Base-by-base conservation (phyloP, 1,284 basidiomycete genomes). In the Puccinia hordei region DNA sequence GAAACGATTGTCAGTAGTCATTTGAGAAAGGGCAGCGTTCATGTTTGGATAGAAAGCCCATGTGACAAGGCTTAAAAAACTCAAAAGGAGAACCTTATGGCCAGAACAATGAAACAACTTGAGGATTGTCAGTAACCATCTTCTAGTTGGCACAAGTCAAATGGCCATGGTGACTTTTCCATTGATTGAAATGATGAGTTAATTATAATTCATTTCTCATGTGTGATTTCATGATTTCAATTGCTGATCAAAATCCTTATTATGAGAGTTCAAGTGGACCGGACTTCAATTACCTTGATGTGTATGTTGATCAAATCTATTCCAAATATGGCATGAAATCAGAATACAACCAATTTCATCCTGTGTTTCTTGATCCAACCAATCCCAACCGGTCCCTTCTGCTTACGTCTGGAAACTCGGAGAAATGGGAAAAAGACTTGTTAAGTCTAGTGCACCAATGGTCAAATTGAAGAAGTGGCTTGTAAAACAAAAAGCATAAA, bases 321-420 rank as follows among this genome's bases (percentile, higher is more conserved):
- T 35, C 65, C 17, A 66, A 66, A 27, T 66, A 66, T n/a, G 65
- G 65, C 22, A 44, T 66, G 65, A 66, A 66, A n/a, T 12, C 65
- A 1, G 38, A 66, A 3, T 66, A 44, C 44, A 19, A 66, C 19
- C 44, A 22, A 1, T 3, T 66, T 24, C 65, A 66, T 44, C 65
- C 24, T 22, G 65, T 66, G 6, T 66, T 5, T 33, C 65, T 66
- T 5, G 65, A 66, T 24, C 65, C 65, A 41, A 66, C 65, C 65
- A 66, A 66, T 44, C 38, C 44, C 15, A n/a, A 66, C 44, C 17
- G 38, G 2, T 66, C n/a, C 35, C 41, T 66, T n/a, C 65, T 66
- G 2, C 38, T 66, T 2, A 66, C 65, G 1, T 3, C 38, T 6
- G 65, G 65, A 9, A 66, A 66, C 44, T 17, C 44, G 1, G 65